Percentiles rank a stretch among this genome's conserved stretches.
These are phyloP conservation scores for Metrosideros polymorpha DNA, from an alignment of 441 rosid genomes.

Conservation along the genomic window DNA sequence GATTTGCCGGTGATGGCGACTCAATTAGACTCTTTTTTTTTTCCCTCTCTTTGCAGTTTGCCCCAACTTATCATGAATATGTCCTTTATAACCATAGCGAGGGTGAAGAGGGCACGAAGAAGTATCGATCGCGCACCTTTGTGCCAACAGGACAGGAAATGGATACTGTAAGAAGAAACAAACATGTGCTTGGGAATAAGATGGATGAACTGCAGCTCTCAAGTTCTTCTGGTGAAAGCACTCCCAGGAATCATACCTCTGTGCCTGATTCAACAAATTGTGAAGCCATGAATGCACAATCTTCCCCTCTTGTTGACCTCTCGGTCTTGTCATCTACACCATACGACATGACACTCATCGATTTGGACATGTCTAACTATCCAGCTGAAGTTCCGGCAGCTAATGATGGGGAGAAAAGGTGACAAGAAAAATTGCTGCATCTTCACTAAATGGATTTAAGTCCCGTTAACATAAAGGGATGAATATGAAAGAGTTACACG, in stretches of 20 bases:
- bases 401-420: conserved; percentile 43
- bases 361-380: conserved; percentile 68
- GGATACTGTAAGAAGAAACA: conserved; percentile 91
- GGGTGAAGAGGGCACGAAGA: conserved; percentile 81
- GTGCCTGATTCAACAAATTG: conserved; percentile 27
- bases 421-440: conserved; percentile 13
- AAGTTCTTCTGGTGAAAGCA: conserved; percentile 56
- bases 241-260: conserved; percentile 31
- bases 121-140: conserved; percentile 86
- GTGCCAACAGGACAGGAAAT: conserved; percentile 98
- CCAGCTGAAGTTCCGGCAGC: conserved; percentile 72
- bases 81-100: conserved; percentile 83
- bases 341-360: conserved; percentile 85
- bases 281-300: conserved; percentile 31
- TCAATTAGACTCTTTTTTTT: neutral
- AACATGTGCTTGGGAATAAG: conserved; percentile 53
- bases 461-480: neutral
- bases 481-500: neutral
- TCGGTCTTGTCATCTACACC: conserved; percentile 44
- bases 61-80: conserved; percentile 96
- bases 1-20: conserved; percentile 10
- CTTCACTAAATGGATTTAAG: neutral
- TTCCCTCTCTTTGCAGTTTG: conserved; percentile 45
- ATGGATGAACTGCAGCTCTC: conserved; percentile 70
- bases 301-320: conserved; percentile 63